These are phyloP conservation scores for Orobanche coerulescens DNA, from an alignment of 257 asterid genomes.

Conservation along the genomic window DNA sequence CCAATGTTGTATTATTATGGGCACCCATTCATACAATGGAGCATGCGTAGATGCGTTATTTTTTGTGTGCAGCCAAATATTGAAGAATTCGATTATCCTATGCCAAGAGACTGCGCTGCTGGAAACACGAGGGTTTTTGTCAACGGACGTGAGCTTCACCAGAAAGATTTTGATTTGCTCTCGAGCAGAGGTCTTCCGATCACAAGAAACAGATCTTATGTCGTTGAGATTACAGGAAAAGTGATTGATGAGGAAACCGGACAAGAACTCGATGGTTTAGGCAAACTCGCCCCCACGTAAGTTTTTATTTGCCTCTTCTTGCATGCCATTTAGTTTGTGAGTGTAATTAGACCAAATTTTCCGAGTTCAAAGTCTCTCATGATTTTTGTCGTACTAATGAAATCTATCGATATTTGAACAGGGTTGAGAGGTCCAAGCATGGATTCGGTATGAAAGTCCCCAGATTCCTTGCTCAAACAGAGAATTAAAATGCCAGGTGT, in stretches of 20 bases:
- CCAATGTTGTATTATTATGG: too few species aligned
- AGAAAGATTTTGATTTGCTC: conserved; percentile 78
- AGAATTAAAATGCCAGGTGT: conserved; percentile 26
- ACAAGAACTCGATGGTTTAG: conserved; percentile 76
- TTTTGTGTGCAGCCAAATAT: conserved; percentile 71
- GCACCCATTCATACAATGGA: background rate
- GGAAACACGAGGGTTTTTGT: conserved; percentile 71
- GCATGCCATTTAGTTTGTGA: background rate
- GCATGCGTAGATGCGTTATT: background rate
- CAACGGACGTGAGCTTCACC: conserved; percentile 89
- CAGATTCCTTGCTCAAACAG: conserved; percentile 32
- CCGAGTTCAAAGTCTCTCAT: too few species aligned
- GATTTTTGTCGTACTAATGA: conserved; percentile 4
- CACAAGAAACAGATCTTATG: conserved; percentile 52
- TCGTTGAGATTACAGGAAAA: conserved; percentile 67
- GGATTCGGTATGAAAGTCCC: conserved; percentile 98
- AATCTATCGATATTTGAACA: conserved; percentile 29
- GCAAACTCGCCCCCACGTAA: conserved; percentile 98
- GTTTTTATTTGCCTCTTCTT: conserved; percentile 19
- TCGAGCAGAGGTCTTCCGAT: conserved; percentile 71
- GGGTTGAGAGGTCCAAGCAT: conserved; percentile 71
- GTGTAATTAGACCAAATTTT: too few species aligned
- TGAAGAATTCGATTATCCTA: conserved; percentile 67
- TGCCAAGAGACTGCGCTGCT: conserved; percentile 70
- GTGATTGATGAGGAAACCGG: conserved; percentile 78